These are phyloP conservation scores for Coniochaeta sp. DNA, from an alignment of 2,329 filamentous ascomycete genomes.

Conservation along the genomic window DNA sequence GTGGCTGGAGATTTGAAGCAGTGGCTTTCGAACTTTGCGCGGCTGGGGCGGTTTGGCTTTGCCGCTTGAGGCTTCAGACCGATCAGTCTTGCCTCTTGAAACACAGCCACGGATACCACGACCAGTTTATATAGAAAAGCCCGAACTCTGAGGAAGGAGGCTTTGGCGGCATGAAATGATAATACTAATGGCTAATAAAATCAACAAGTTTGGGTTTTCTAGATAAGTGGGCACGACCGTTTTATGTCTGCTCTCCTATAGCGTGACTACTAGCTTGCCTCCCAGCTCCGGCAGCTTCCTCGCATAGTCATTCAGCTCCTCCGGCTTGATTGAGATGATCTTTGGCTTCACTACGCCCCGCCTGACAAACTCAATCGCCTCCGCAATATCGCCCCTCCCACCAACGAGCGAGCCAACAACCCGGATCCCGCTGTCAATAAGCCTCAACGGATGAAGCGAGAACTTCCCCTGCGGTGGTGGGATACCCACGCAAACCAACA, in stretches of 20 bases:
- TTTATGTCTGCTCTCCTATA: too few species aligned
- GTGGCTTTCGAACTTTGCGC: neutral
- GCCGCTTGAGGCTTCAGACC: neutral
- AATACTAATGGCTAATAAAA: too few species aligned
- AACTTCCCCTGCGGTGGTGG: conserved; percentile 18
- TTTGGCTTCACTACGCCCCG: conserved; percentile 22
- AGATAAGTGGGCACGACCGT: too few species aligned
- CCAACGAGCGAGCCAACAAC: conserved; percentile 27
- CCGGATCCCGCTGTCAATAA: conserved; percentile 26
- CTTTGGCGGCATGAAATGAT: too few species aligned
- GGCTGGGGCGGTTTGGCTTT: neutral
- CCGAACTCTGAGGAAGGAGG: too few species aligned
- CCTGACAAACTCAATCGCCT: conserved; percentile 30
- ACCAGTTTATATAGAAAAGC: too few species aligned
- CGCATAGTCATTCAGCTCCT: conserved; percentile 10
- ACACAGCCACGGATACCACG: too few species aligned
- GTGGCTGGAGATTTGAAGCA: neutral
- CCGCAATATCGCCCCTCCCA: conserved; percentile 27
- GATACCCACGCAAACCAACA: conserved; percentile 30
- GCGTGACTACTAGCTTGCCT: neutral
- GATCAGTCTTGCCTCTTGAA: too few species aligned
- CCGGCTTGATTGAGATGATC: conserved; percentile 15
- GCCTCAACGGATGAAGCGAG: conserved; percentile 20
- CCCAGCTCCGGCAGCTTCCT: neutral
- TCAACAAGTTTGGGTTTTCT: too few species aligned